A percentile compares a stretch with the other conserved stretches of the same genome.
Evolutionary conservation across 805 yeast genomes (phyloP).

Genomic region (Saccharomycopsis lassenensis): DNA sequence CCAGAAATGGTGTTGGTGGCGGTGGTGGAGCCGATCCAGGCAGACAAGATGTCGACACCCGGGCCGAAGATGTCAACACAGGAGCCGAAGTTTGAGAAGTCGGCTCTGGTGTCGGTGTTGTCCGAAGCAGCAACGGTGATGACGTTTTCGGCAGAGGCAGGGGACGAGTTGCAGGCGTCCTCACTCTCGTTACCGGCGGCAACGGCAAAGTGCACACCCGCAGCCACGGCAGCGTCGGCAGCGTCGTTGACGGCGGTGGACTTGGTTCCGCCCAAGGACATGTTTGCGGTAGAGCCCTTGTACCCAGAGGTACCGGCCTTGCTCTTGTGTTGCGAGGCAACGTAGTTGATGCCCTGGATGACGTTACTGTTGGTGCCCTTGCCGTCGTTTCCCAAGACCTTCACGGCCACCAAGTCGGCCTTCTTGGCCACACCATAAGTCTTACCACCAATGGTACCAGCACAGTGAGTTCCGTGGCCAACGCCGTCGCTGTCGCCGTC

Average conservation of each 20-base stretch:
- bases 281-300: constrained; percentile 56
- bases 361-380: constrained; percentile 52
- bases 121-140: constrained; percentile 43
- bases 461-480: constrained; percentile 61
- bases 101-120: constrained; percentile 34
- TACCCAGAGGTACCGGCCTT: constrained; percentile 42
- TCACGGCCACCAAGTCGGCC: constrained; percentile 47
- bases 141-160: constrained; percentile 46
- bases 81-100: constrained; percentile 43
- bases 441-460: constrained; percentile 51
- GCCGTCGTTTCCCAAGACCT: constrained; percentile 48
- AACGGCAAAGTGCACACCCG: constrained; percentile 49
- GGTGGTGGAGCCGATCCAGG: constrained; percentile 40
- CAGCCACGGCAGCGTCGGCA: constrained; percentile 45
- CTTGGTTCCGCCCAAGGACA: constrained; percentile 52
- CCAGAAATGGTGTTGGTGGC: constrained; percentile 46
- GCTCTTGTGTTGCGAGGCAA: constrained; percentile 38
- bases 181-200: constrained; percentile 56
- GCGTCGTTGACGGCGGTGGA: constrained; percentile 47
- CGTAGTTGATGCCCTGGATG: constrained; percentile 51
- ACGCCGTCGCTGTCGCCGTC: constrained; percentile 41
- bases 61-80: constrained; percentile 47
- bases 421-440: constrained; percentile 52
- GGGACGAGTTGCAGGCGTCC: constrained; percentile 50
- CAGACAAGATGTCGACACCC: constrained; percentile 44